Conservation (phyloP, 306 rosid species). For the Ochetophila trinervis region DNA sequence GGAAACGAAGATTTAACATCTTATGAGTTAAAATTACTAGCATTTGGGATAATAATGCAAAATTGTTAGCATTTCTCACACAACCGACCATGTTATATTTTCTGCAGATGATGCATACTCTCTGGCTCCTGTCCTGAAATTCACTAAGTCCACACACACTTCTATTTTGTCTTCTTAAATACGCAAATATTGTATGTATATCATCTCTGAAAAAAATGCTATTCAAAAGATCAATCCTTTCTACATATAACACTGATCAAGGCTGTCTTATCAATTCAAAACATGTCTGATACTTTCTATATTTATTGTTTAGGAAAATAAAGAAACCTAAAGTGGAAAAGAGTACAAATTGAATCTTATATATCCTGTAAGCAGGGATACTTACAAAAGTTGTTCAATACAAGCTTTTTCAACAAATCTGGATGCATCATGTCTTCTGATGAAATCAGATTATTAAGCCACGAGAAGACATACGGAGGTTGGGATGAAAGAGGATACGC, state of each 20-base stretch:
- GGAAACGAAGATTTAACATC: no score
- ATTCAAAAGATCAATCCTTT: neutral
- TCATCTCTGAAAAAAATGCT: neutral
- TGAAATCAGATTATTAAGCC: conserved; percentile 85
- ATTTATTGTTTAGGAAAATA: neutral
- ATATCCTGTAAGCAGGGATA: conserved; percentile 22
- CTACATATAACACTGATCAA: neutral
- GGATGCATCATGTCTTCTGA: conserved; percentile 98
- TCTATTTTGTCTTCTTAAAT: neutral
- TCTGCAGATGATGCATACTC: no score
- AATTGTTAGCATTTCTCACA: no score
- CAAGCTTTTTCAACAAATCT: conserved; percentile 71
- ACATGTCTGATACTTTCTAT: neutral
- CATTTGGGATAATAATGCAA: no score
- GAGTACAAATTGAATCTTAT: neutral
- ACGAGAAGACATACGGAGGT: conserved; percentile 73
- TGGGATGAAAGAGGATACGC: conserved; percentile 83
- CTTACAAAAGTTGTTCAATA: conserved; percentile 95
- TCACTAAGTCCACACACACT: no score
- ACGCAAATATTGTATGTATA: neutral
- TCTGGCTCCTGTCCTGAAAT: no score
- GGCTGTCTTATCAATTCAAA: neutral
- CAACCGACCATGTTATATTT: no score
- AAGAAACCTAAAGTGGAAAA: no score
- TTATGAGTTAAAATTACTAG: no score